Conservation (phyloP, 164 flowering plant genomes). For the Akebia trifoliata region DNA sequence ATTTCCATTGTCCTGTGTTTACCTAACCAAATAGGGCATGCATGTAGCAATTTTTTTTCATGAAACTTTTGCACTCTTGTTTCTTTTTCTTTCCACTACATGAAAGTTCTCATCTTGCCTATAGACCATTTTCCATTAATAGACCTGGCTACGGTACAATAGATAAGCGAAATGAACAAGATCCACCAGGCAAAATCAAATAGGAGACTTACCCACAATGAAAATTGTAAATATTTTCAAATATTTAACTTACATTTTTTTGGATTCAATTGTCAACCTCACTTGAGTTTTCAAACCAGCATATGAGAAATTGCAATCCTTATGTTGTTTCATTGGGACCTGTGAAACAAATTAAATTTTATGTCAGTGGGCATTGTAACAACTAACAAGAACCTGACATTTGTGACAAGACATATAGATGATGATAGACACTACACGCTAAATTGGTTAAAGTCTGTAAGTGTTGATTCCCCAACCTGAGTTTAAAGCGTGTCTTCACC, state of each 20-base stretch:
- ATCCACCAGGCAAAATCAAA: neutral
- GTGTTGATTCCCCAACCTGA: too few species aligned
- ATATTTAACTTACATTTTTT: constrained; percentile 52
- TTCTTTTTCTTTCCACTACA: neutral
- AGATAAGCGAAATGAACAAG: neutral
- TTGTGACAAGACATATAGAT: too few species aligned
- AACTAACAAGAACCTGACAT: neutral
- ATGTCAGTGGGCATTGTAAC: constrained; percentile 8
- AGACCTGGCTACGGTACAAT: neutral
- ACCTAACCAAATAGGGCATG: too few species aligned
- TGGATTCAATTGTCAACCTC: constrained; percentile 78
- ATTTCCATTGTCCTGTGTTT: too few species aligned
- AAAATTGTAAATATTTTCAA: neutral
- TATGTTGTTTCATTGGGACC: constrained; percentile 94
- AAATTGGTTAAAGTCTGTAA: too few species aligned
- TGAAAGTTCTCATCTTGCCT: neutral
- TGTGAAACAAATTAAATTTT: constrained; percentile 18
- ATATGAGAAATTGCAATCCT: constrained; percentile 96
- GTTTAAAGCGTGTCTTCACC: too few species aligned
- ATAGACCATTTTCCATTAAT: neutral
- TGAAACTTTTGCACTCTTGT: too few species aligned
- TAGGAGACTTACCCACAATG: neutral
- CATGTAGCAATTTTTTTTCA: too few species aligned
- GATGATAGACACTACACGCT: too few species aligned
- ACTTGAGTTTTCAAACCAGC: constrained; percentile 99